Percentiles rank a stretch among this genome's conserved stretches.
phyloP scores from a whole-genome alignment of 2,329 filamentous ascomycete genomes.

The Botrytis galanthina region DNA sequence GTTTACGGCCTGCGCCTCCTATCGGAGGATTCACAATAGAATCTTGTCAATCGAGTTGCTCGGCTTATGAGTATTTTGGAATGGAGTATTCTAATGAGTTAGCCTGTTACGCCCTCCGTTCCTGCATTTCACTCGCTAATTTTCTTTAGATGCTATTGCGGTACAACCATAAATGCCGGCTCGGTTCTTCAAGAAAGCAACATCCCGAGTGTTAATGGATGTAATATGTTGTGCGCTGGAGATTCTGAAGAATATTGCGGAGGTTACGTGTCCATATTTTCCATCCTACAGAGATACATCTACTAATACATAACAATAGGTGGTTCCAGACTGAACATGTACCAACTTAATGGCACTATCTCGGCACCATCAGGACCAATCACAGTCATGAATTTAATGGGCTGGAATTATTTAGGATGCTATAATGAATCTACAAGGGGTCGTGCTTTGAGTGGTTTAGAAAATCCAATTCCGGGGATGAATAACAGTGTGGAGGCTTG shows the following conservation, averaged over 20 bases:
- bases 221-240: slow-evolving; percentile 33
- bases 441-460: slow-evolving; percentile 23
- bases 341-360: slow-evolving; percentile 23
- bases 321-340: slow-evolving; percentile 11
- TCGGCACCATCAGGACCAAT: slow-evolving; percentile 20
- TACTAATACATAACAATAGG: background rate
- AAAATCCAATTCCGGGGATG: slow-evolving; percentile 18
- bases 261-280: slow-evolving; percentile 15
- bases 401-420: slow-evolving; percentile 27
- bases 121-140: background rate
- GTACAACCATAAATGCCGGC: slow-evolving; percentile 28
- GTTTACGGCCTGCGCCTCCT: background rate
- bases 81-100: slow-evolving; percentile 32
- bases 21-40: slow-evolving; percentile 37
- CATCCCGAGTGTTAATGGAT: slow-evolving; percentile 26
- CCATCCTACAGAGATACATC: background rate
- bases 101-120: too few species aligned
- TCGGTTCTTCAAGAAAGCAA: slow-evolving; percentile 17
- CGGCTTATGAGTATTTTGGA: slow-evolving; percentile 37
- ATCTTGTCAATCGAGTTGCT: slow-evolving; percentile 34
- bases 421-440: slow-evolving; percentile 26
- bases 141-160: slow-evolving; percentile 31
- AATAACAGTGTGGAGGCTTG: slow-evolving; percentile 36
- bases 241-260: slow-evolving; percentile 40
- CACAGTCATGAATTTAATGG: slow-evolving; percentile 23